Evolutionary conservation across 2,329 filamentous ascomycete genomes (phyloP).

Genomic region (Fonsecaea pedrosoi): DNA sequence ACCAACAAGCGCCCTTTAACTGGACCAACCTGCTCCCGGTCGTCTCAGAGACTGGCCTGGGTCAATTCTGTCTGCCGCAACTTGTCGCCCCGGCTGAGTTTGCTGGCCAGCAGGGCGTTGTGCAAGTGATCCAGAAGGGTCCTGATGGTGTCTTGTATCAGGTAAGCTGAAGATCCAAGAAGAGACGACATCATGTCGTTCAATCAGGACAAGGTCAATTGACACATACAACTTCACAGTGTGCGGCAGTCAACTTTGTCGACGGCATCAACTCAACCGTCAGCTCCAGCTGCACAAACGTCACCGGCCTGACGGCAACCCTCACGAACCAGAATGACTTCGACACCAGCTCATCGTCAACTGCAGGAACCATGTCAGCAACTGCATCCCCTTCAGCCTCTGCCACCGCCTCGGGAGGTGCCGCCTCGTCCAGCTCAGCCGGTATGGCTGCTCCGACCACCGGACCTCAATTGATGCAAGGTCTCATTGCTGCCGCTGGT

Average conservation of each 20-base stretch:
- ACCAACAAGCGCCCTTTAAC: conserved; percentile 68
- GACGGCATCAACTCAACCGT: conserved; percentile 29
- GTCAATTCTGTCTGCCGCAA: conserved; percentile 70
- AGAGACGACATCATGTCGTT: not conserved
- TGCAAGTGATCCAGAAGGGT: conserved; percentile 34
- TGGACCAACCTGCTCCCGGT: conserved; percentile 66
- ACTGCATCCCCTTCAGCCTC: conserved; percentile 16
- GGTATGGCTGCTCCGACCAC: conserved; percentile 18
- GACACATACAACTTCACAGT: conserved; percentile 24
- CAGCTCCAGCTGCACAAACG: conserved; percentile 62
- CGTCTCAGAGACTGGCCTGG: conserved; percentile 66
- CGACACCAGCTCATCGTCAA: conserved; percentile 22
- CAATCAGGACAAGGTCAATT: not conserved
- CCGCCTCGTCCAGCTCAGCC: conserved; percentile 22
- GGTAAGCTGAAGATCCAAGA: conserved; percentile 21
- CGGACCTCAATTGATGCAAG: conserved; percentile 20
- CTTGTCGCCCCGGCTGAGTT: conserved; percentile 49
- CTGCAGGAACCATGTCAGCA: not conserved
- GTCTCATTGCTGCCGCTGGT: conserved; percentile 20
- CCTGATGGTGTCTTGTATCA: conserved; percentile 36
- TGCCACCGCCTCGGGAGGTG: conserved; percentile 13
- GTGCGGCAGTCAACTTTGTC: conserved; percentile 38
- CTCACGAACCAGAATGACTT: conserved; percentile 32
- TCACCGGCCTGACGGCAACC: conserved; percentile 60
- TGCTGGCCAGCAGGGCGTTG: conserved; percentile 29